A percentile compares a stretch with the other conserved stretches of the same genome.
phyloP scores from a whole-genome alignment of 2,329 filamentous ascomycete genomes.

The Stenocarpella maydis region DNA sequence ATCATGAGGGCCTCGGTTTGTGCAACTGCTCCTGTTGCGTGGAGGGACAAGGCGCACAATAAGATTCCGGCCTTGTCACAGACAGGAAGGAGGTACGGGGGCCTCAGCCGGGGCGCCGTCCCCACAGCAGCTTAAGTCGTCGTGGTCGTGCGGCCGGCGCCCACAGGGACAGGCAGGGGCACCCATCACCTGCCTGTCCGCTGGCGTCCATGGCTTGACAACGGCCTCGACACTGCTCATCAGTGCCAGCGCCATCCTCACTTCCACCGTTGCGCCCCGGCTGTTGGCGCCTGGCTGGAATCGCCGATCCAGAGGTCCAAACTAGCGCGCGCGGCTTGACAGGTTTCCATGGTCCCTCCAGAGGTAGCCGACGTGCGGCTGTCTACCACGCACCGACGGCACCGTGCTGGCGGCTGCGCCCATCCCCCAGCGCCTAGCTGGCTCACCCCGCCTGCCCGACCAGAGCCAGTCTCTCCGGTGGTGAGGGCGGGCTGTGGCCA shows the following conservation, averaged over 20 bases:
- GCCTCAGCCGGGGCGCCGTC: conserved; percentile 16
- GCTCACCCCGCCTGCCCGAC: too few species aligned
- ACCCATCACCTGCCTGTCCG: conserved; percentile 9
- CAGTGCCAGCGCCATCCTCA: conserved; percentile 8
- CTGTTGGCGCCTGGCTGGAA: not conserved
- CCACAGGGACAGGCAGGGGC: conserved; percentile 16
- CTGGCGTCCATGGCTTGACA: conserved; percentile 28
- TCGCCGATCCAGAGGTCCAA: not conserved
- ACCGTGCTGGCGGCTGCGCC: conserved; percentile 14
- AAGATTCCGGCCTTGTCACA: conserved; percentile 28
- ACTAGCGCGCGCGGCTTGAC: conserved; percentile 21
- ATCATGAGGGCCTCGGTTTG: not conserved
- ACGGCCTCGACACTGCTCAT: conserved; percentile 25
- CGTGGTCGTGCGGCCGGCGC: conserved; percentile 13
- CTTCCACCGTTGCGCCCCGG: conserved; percentile 25
- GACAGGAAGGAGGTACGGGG: conserved; percentile 30
- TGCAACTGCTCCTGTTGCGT: not conserved
- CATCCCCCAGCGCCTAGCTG: conserved; percentile 4
- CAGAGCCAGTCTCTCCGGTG: not conserved
- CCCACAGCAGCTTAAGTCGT: conserved; percentile 27
- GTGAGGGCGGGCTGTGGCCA: not conserved
- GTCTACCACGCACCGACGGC: too few species aligned
- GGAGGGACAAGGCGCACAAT: conserved; percentile 11
- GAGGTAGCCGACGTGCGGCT: not conserved
- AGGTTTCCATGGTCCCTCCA: not conserved